These are phyloP conservation scores for Rutstroemia sydowiana DNA, from an alignment of 2,329 filamentous ascomycete species.

Conservation along the genomic window DNA sequence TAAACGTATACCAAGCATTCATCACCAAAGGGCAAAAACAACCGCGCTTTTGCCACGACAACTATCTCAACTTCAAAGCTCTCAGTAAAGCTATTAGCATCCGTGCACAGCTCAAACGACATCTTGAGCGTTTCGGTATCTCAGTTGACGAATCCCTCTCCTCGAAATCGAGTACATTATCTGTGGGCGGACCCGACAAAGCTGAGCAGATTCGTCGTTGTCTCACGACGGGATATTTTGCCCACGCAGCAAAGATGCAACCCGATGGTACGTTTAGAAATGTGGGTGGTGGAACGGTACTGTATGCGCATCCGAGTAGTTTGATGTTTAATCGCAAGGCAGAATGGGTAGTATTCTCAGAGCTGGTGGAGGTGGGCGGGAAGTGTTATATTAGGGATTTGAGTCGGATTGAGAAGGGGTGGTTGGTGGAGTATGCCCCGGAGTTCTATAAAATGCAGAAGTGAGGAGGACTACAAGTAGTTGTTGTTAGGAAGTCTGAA, in stretches of 20 bases:
- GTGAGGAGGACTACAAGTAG: too few species aligned
- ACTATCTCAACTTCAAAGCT: slow-evolving; percentile 80
- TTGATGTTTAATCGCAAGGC: slow-evolving; percentile 95
- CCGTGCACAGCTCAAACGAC: slow-evolving; percentile 75
- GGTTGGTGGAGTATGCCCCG: slow-evolving; percentile 82
- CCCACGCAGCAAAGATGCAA: slow-evolving; percentile 90
- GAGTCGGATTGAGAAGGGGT: slow-evolving; percentile 88
- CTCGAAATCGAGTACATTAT: slow-evolving; percentile 28
- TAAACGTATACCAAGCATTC: slow-evolving; percentile 92
- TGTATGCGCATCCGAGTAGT: slow-evolving; percentile 86
- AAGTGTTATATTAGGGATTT: slow-evolving; percentile 90
- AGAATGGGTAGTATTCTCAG: slow-evolving; percentile 94
- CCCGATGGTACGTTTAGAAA: slow-evolving; percentile 84
- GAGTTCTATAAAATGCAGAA: slow-evolving; percentile 62
- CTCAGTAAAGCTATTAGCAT: slow-evolving; percentile 79
- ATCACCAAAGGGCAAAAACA: slow-evolving; percentile 77
- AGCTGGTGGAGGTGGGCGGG: slow-evolving; percentile 79
- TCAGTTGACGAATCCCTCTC: slow-evolving; percentile 56
- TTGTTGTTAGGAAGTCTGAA: too few species aligned
- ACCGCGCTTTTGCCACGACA: slow-evolving; percentile 76
- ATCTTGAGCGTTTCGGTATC: slow-evolving; percentile 79
- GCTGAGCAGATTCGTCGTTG: slow-evolving; percentile 76
- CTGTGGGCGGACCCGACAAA: slow-evolving; percentile 39
- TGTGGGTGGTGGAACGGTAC: slow-evolving; percentile 67
- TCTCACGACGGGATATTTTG: slow-evolving; percentile 84